Evolutionary conservation across 805 yeast genomes (phyloP), one percentile per base, ranked within the genome.

Genomic region (Starmerella ratchasimensis): DNA sequence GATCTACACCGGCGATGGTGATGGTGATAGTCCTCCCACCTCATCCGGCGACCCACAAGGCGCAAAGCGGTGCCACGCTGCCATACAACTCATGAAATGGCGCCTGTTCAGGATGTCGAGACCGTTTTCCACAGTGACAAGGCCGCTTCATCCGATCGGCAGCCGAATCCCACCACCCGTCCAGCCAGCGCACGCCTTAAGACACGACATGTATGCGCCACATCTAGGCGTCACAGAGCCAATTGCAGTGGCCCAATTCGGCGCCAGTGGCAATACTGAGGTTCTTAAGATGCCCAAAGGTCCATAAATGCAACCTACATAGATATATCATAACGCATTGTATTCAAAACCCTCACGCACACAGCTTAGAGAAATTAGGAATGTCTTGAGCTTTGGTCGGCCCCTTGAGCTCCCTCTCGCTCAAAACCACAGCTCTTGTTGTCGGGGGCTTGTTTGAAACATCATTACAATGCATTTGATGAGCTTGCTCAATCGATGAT

Each of bases 201-300:
- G n/a, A n/a, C n/a, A n/a, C n/a, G n/a, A 4, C 15, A 28, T 39
- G 4, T 39, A 39, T 17, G 37, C n/a, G 3, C 28, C 28, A 3
- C 43, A 39, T n/a, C 10, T 13, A 2, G 39, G 43, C 5, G 28
- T 27, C 19, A 39, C 43, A 7, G 43, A 39, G 20, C 28, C 27
- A 16, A 24, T 32, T 17, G 35, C 28, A 13, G 5, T 26, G 22
- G 34, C 26, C 2, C 11, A 30, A 7, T 10, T 13, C 23, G 33
- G 13, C 5, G 16, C 7, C 34, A 3, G 3, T 3, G 34, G 34
- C 11, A 30, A 36, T 18, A 30, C 34, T 3, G 34, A 30, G 10
- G 31, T 15, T 15, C 18, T 36, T 5, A 26, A 33, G 19, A 11
- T 24, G n/a, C 11, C n/a, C n/a, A n/a, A n/a, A n/a, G n/a, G n/a